Evolutionary conservation across 1,284 basidiomycete species (phyloP).

Genomic region (Schizophyllum commune): DNA sequence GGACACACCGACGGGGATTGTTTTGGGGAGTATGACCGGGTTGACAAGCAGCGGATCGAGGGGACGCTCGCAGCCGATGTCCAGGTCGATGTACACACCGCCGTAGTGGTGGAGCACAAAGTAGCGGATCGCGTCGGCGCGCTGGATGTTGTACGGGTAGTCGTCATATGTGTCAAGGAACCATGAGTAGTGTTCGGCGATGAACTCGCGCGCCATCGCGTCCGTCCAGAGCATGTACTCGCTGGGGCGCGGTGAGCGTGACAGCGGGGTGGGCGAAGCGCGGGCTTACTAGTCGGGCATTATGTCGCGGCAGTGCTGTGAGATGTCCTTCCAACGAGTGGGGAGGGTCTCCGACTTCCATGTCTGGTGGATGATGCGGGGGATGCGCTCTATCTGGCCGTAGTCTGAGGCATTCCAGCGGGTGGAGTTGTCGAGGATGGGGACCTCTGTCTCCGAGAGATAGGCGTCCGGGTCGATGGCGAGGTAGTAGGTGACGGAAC

Average conservation of each 20-base stretch:
- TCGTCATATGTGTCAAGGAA: conserved; percentile 90
- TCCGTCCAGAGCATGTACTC: conserved; percentile 99
- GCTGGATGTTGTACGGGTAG: conserved; percentile 92
- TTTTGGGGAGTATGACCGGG: conserved; percentile 88
- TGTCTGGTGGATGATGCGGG: conserved; percentile 95
- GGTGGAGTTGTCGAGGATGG: conserved; percentile 40
- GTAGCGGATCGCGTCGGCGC: conserved; percentile 97
- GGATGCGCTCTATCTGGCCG: conserved; percentile 66
- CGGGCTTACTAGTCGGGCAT: conserved; percentile 90
- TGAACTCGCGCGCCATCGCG: conserved; percentile 82
- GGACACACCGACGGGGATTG: conserved; percentile 93
- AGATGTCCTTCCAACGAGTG: conserved; percentile 73
- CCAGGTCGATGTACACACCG: conserved; percentile 94
- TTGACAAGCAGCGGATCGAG: conserved; percentile 85
- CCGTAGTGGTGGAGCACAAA: conserved; percentile 95
- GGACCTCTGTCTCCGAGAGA: conserved; percentile 74
- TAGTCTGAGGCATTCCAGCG: conserved; percentile 56
- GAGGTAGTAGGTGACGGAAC: conserved; percentile 87
- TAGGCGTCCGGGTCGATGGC: conserved; percentile 75
- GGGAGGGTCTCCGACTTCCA: conserved; percentile 94
- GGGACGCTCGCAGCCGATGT: conserved; percentile 90
- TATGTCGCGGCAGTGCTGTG: conserved; percentile 76
- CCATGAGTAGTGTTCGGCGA: conserved; percentile 83
- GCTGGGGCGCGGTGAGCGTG: conserved; percentile 33
- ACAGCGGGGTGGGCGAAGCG: conserved; percentile 7